These are phyloP conservation scores for Cocos nucifera DNA, from an alignment of 176 grass and related monocot genomes.

Conservation along the genomic window DNA sequence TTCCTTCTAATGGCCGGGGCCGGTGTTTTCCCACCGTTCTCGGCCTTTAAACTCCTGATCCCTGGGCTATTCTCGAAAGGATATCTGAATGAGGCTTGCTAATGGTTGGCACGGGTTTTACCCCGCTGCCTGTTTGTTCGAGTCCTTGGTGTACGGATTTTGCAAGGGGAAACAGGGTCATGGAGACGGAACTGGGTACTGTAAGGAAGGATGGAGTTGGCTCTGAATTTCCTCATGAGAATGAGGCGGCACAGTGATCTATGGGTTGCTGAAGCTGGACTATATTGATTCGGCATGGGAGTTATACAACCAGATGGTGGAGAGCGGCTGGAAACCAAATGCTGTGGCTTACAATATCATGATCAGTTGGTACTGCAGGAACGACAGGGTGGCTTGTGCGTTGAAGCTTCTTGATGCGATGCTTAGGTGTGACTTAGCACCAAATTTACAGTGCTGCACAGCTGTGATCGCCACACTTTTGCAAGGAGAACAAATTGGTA, in stretches of 20 bases:
- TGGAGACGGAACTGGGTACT: constrained; percentile 11
- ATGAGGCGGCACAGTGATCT: constrained; percentile 11
- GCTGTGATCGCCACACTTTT: constrained; percentile 7
- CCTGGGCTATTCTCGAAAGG: constrained; percentile 9
- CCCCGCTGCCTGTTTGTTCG: background rate
- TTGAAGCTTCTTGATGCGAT: constrained; percentile 3
- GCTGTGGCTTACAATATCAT: constrained; percentile 10
- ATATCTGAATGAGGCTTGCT: constrained; percentile 8
- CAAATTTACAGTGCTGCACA: constrained; percentile 8
- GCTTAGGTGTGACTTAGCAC: background rate
- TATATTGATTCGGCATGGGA: constrained; percentile 9
- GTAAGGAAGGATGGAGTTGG: constrained; percentile 17
- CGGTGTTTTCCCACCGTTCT: background rate
- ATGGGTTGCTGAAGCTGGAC: constrained; percentile 9
- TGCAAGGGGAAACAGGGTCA: constrained; percentile 3
- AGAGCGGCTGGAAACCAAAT: constrained; percentile 2
- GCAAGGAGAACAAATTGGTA: constrained; percentile 8
- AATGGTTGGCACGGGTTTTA: constrained; percentile 6
- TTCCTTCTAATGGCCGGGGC: constrained; percentile 11
- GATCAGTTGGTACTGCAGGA: constrained; percentile 23
- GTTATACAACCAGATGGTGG: constrained; percentile 12
- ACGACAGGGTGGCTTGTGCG: constrained; percentile 13
- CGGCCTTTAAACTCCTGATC: constrained; percentile 6
- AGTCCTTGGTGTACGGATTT: constrained; percentile 6
- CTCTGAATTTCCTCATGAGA: constrained; percentile 6